These are phyloP conservation scores for Populus hybrid DNA, from an alignment of 441 rosid genomes.

Conservation along the genomic window DNA sequence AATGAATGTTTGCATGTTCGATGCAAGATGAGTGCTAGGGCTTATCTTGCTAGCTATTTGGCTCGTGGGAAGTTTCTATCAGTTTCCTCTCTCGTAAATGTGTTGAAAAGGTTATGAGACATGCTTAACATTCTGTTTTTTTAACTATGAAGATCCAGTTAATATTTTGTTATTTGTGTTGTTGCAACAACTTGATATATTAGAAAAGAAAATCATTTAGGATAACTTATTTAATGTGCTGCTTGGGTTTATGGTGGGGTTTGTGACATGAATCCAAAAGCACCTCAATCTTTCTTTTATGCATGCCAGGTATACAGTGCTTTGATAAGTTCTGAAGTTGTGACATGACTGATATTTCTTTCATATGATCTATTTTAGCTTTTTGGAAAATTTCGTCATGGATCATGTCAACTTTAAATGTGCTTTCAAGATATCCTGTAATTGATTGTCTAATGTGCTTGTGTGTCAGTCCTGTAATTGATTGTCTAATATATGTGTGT, in stretches of 20 bases:
- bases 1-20: constrained; percentile 4
- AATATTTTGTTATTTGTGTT: neutral
- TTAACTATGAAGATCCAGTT: neutral
- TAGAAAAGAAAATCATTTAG: neutral
- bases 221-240: neutral
- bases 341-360: neutral
- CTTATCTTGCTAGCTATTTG: constrained; percentile 87
- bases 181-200: neutral
- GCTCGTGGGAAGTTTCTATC: constrained; percentile 75
- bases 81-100: constrained; percentile 39
- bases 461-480: too few relatives aligned
- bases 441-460: too few relatives aligned
- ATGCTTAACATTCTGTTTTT: neutral
- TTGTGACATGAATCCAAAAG: constrained; percentile 44
- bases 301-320: constrained; percentile 71
- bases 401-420: too few relatives aligned
- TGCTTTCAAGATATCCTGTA: too few relatives aligned
- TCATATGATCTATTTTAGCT: neutral
- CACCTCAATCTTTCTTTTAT: constrained; percentile 56
- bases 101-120: constrained; percentile 48
- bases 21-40: constrained; percentile 81
- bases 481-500: too few relatives aligned
- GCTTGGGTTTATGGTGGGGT: constrained; percentile 17
- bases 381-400: neutral
- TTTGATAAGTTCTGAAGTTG: neutral